These are phyloP conservation scores for Plasmodium cynomolgi DNA, from an alignment of 169 alveolate species.

Conservation along the genomic window DNA sequence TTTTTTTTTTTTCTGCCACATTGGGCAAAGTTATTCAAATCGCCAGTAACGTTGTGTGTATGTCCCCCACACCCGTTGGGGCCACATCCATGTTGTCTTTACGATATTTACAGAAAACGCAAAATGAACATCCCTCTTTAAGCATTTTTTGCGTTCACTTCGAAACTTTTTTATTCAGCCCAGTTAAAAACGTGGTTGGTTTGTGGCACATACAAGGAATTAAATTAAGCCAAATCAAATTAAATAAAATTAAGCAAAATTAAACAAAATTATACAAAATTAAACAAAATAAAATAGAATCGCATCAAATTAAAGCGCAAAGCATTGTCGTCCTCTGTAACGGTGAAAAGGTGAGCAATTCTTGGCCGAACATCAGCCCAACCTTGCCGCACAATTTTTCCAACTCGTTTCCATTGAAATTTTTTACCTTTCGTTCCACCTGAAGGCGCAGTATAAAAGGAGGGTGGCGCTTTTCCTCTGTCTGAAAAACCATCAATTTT, in stretches of 20 bases:
- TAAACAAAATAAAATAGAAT: neutral
- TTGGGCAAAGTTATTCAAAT: conserved; percentile 11
- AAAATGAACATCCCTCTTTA: conserved; percentile 13
- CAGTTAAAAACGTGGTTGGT: neutral
- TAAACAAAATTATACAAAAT: neutral
- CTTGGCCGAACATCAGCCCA: neutral
- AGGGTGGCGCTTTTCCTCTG: neutral
- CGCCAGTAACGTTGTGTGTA: neutral
- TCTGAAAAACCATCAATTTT: neutral
- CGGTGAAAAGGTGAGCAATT: neutral
- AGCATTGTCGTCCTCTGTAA: neutral
- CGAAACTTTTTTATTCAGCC: neutral
- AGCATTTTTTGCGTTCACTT: conserved; percentile 1
- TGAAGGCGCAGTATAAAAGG: neutral
- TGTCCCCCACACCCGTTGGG: neutral
- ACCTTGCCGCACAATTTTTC: neutral
- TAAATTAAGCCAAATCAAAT: neutral
- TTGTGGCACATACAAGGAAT: neutral
- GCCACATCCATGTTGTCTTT: conserved; percentile 12
- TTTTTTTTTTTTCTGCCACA: neutral
- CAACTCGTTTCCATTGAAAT: neutral
- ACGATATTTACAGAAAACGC: conserved; percentile 2
- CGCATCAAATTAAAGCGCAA: neutral
- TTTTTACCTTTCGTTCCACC: neutral
- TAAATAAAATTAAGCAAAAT: neutral